A percentile compares a stretch with the other conserved stretches of the same genome.
These are phyloP conservation scores for Globisporangium radiosum DNA, from an alignment of 352 stramenopile genomes.

Conservation along the genomic window DNA sequence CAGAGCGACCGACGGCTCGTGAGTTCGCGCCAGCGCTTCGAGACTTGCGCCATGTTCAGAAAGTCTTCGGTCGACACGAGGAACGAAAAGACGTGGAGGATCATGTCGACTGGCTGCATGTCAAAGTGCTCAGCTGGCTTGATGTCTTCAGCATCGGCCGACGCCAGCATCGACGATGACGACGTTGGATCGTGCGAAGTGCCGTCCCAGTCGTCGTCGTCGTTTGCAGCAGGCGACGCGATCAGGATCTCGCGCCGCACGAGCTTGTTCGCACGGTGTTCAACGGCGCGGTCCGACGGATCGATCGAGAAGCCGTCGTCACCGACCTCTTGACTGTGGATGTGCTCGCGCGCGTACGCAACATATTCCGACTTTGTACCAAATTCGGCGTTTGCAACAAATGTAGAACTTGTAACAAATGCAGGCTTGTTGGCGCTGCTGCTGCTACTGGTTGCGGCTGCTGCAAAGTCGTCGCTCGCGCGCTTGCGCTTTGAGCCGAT, in stretches of 20 bases:
- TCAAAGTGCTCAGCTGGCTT: slow-evolving; percentile 71
- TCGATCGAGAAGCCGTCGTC: slow-evolving; percentile 85
- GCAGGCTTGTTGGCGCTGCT: not conserved
- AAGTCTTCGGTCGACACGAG: slow-evolving; percentile 70
- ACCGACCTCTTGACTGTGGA: slow-evolving; percentile 71
- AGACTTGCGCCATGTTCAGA: slow-evolving; percentile 65
- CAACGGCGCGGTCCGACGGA: slow-evolving; percentile 72
- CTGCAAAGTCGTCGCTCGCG: slow-evolving; percentile 3
- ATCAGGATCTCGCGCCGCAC: slow-evolving; percentile 83
- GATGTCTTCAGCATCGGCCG: slow-evolving; percentile 21
- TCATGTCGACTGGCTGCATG: slow-evolving; percentile 82
- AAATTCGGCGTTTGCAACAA: no score
- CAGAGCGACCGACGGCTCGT: slow-evolving; percentile 68
- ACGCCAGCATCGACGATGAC: slow-evolving; percentile 11
- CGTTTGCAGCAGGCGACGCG: slow-evolving; percentile 63
- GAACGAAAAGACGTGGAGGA: slow-evolving; percentile 85
- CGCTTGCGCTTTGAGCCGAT: slow-evolving; percentile 15
- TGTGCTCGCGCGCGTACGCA: slow-evolving; percentile 68
- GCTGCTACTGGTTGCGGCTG: not conserved
- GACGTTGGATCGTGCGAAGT: slow-evolving; percentile 17
- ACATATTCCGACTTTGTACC: slow-evolving; percentile 36
- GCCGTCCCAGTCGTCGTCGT: slow-evolving; percentile 73
- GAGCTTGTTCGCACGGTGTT: slow-evolving; percentile 78
- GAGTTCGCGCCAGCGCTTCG: slow-evolving; percentile 72
- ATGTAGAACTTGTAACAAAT: not conserved